A percentile compares a stretch with the other conserved stretches of the same genome.
Evolutionary conservation across 306 rosid genomes (phyloP).

Genomic region (Sicyos edulis): DNA sequence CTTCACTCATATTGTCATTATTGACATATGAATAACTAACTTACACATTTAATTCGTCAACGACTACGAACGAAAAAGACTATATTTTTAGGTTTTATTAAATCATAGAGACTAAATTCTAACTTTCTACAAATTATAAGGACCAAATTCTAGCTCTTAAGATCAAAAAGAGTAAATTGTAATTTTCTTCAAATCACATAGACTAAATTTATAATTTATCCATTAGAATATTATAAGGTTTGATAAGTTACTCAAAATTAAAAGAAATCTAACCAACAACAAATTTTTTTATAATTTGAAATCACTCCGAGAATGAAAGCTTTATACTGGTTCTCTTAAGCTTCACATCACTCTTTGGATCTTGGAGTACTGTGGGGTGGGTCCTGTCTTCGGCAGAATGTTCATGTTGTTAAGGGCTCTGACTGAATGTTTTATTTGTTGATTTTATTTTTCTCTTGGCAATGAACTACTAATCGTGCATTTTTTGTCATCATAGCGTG

Average conservation of each 20-base stretch:
- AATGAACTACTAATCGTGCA: constrained; percentile 1
- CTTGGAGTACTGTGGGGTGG: neutral
- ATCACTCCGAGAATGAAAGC: neutral
- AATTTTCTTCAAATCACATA: too few relatives aligned
- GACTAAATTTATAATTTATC: too few relatives aligned
- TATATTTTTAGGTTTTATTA: too few relatives aligned
- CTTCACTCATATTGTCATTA: too few relatives aligned
- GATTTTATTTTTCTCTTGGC: neutral
- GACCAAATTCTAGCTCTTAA: too few relatives aligned
- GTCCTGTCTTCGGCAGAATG: neutral
- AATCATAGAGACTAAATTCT: too few relatives aligned
- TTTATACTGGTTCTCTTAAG: neutral
- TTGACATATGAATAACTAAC: too few relatives aligned
- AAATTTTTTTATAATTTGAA: neutral
- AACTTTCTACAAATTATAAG: too few relatives aligned
- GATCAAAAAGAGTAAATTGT: too few relatives aligned
- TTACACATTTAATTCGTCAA: too few relatives aligned
- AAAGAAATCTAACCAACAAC: neutral
- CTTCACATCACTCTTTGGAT: neutral
- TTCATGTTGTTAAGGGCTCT: constrained; percentile 5
- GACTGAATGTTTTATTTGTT: neutral
- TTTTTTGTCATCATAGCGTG: constrained; percentile 48
- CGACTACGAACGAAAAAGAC: too few relatives aligned
- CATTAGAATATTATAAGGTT: neutral
- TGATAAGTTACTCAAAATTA: neutral